A percentile compares a stretch with the other conserved stretches of the same genome.
These are phyloP conservation scores for Fusarium hainanense DNA, from an alignment of 2,329 filamentous ascomycete genomes.

Conservation along the genomic window DNA sequence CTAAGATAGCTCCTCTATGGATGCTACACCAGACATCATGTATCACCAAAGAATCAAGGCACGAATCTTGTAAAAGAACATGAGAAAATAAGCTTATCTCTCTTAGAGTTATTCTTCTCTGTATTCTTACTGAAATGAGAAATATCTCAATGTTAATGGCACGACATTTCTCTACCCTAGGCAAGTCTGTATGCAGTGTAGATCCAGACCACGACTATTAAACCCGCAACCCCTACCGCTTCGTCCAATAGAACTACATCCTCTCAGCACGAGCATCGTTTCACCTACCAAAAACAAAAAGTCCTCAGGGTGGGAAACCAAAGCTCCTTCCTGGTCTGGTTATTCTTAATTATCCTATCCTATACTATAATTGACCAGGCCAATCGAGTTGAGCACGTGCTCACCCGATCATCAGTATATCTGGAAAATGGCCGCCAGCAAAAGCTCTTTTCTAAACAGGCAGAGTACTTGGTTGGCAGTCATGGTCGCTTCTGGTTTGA, in stretches of 20 bases:
- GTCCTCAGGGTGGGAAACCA: slow-evolving; percentile 20
- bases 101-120: not conserved
- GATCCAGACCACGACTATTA: slow-evolving; percentile 27
- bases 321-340: not conserved
- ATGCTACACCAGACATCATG: not conserved
- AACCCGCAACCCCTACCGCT: slow-evolving; percentile 1
- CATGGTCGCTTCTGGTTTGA: slow-evolving; percentile 38
- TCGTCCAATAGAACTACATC: slow-evolving; percentile 34
- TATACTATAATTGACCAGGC: slow-evolving; percentile 10
- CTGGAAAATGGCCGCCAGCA: not conserved
- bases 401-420: slow-evolving; percentile 17
- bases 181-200: not conserved
- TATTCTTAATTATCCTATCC: not conserved
- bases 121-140: not conserved
- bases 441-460: not conserved
- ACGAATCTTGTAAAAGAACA: not conserved
- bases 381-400: slow-evolving; percentile 26
- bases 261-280: slow-evolving; percentile 27
- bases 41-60: not conserved
- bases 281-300: slow-evolving; percentile 1
- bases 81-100: not conserved
- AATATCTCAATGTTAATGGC: not conserved
- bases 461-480: slow-evolving; percentile 18
- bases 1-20: not conserved
- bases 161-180: not conserved